These are phyloP conservation scores for Penicillium canescens DNA, from an alignment of 495 filamentous ascomycete species.

Conservation along the genomic window DNA sequence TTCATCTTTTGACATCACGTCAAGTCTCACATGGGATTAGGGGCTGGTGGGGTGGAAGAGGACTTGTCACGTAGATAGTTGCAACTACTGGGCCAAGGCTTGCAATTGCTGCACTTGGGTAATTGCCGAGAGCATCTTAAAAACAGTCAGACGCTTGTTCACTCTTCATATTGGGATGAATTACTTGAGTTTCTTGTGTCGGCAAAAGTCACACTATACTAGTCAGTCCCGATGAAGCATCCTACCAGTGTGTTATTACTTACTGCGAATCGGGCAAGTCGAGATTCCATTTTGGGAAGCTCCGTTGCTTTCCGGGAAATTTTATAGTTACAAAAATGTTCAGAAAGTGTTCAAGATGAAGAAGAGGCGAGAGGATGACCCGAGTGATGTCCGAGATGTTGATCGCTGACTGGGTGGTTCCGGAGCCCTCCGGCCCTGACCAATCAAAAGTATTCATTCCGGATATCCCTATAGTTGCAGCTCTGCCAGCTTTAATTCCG, in stretches of 20 bases:
- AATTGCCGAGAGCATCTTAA: conserved; percentile 21
- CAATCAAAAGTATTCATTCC: too few relatives aligned
- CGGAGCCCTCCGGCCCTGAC: too few relatives aligned
- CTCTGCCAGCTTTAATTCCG: too few relatives aligned
- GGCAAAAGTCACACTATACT: conserved; percentile 18
- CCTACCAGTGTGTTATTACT: not conserved
- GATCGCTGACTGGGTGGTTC: too few relatives aligned
- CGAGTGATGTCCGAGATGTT: too few relatives aligned
- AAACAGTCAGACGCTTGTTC: not conserved
- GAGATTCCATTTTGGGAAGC: not conserved
- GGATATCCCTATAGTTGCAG: too few relatives aligned
- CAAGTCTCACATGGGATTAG: not conserved
- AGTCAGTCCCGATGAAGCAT: conserved; percentile 6
- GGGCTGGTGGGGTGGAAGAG: not conserved
- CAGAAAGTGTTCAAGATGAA: not conserved
- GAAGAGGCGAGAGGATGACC: not conserved
- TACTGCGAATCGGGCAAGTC: conserved; percentile 5
- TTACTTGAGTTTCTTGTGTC: conserved; percentile 25
- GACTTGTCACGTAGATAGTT: conserved; percentile 11
- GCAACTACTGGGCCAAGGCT: conserved; percentile 21
- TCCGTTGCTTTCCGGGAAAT: not conserved
- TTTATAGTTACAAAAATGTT: too few relatives aligned
- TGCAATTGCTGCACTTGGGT: conserved; percentile 23
- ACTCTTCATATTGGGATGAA: not conserved
- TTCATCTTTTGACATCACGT: too few relatives aligned